phyloP scores from a whole-genome alignment of 1,284 basidiomycete genomes.

The Ceratobasidium sp. region DNA sequence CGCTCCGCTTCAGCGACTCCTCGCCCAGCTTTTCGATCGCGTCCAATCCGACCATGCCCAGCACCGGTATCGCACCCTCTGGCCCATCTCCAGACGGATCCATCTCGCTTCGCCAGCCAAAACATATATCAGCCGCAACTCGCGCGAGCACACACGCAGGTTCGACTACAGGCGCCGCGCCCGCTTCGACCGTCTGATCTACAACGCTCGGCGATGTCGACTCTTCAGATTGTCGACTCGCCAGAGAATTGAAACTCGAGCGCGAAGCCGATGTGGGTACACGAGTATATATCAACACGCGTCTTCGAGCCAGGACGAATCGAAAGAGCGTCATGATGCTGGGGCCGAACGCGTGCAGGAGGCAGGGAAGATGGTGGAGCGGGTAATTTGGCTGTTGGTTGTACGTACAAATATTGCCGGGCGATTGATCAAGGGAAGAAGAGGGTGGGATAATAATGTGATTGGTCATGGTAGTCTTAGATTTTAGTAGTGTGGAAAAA shows the following conservation, averaged over 20 bases:
- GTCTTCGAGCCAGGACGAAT: conserved; percentile 75
- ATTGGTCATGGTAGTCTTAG: background rate
- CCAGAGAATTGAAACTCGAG: conserved; percentile 19
- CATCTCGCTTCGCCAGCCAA: conserved; percentile 65
- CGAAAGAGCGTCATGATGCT: conserved; percentile 82
- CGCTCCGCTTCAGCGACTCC: conserved; percentile 69
- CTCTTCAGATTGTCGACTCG: conserved; percentile 12
- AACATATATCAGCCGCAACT: conserved; percentile 78
- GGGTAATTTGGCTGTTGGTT: conserved; percentile 55
- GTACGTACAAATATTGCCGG: background rate
- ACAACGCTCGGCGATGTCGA: background rate
- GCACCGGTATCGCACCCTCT: conserved; percentile 58
- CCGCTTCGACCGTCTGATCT: conserved; percentile 38
- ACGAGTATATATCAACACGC: conserved; percentile 79
- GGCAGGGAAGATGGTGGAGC: conserved; percentile 73
- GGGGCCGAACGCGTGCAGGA: conserved; percentile 79
- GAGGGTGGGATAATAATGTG: background rate
- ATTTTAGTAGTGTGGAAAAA: conserved; percentile 10
- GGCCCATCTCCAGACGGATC: conserved; percentile 22
- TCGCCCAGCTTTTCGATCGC: conserved; percentile 72
- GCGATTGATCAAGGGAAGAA: background rate
- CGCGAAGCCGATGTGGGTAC: conserved; percentile 30
- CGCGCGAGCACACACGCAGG: conserved; percentile 80
- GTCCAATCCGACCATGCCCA: conserved; percentile 81
- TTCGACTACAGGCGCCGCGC: conserved; percentile 73